Evolutionary conservation across 2,329 filamentous ascomycete genomes (phyloP).

Genomic region (Alternaria ethzedia): DNA sequence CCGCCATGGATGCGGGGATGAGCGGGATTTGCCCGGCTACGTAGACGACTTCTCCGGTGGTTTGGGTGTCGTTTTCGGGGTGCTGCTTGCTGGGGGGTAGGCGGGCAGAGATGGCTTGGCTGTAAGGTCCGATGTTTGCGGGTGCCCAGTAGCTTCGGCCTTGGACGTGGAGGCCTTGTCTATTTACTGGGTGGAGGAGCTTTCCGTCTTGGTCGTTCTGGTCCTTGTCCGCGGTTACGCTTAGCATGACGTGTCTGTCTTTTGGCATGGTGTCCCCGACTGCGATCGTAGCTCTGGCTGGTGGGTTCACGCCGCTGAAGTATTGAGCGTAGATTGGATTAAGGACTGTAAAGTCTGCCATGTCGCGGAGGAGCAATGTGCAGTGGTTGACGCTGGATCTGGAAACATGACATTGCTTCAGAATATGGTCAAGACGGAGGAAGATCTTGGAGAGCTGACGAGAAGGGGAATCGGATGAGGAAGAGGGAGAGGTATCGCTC

Average conservation of each 20-base stretch:
- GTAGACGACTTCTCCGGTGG: slow-evolving; percentile 57
- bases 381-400: slow-evolving; percentile 49
- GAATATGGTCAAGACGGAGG: slow-evolving; percentile 36
- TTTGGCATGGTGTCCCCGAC: slow-evolving; percentile 71
- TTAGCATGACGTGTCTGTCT: slow-evolving; percentile 67
- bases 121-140: slow-evolving; percentile 96
- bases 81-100: slow-evolving; percentile 30
- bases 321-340: slow-evolving; percentile 78
- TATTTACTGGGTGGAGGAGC: slow-evolving; percentile 6
- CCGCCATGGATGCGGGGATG: slow-evolving; percentile 76
- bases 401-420: slow-evolving; percentile 34
- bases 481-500: slow-evolving; percentile 10
- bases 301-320: slow-evolving; percentile 80
- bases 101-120: slow-evolving; percentile 75
- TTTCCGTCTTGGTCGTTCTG: slow-evolving; percentile 27
- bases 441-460: slow-evolving; percentile 51
- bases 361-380: slow-evolving; percentile 75
- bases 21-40: slow-evolving; percentile 93
- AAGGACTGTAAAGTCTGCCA: slow-evolving; percentile 77
- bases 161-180: slow-evolving; percentile 80
- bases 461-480: slow-evolving; percentile 9
- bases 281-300: slow-evolving; percentile 82
- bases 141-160: slow-evolving; percentile 96
- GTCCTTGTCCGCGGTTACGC: slow-evolving; percentile 51
- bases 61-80: slow-evolving; percentile 16